Evolutionary conservation across 768 basidiomycete species (phyloP).

Genomic region (Lactarius akahatsu): DNA sequence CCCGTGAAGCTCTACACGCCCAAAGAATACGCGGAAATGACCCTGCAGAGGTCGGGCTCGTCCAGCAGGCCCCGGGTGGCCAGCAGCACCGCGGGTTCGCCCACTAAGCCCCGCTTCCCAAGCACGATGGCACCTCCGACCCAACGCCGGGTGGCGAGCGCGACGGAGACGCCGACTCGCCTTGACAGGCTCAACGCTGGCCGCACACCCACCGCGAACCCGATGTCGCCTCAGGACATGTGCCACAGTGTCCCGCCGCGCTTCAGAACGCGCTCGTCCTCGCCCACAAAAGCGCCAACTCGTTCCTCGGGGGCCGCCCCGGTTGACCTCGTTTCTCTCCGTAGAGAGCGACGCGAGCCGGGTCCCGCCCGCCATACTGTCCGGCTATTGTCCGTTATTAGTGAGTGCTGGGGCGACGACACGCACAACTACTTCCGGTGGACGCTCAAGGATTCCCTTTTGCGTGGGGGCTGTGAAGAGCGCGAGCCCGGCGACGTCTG

Average conservation of each 20-base stretch:
- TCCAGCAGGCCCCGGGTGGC: not conserved
- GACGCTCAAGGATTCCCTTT: not conserved
- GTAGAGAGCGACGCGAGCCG: not conserved
- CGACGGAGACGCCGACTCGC: not conserved
- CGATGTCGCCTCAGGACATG: not conserved
- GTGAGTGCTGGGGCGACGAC: conserved; percentile 4
- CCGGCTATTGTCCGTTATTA: not conserved
- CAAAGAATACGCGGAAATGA: not conserved
- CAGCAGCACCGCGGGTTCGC: not conserved
- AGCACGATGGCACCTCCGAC: conserved; percentile 5
- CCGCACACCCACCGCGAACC: not conserved
- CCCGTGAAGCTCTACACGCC: conserved; percentile 8
- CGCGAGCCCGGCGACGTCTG: not conserved
- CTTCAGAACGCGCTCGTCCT: not conserved
- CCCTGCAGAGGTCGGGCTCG: not conserved
- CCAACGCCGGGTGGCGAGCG: conserved; percentile 2
- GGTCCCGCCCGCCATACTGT: not conserved
- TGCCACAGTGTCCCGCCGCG: not conserved
- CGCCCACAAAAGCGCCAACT: not conserved
- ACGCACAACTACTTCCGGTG: not conserved
- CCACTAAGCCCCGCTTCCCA: not conserved
- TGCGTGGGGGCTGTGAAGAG: conserved; percentile 5
- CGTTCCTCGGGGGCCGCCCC: not conserved
- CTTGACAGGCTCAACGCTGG: not conserved
- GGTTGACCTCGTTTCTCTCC: not conserved